phyloP scores from a whole-genome alignment of 2,329 filamentous ascomycete species.

The Nigrospora sphaerica region DNA sequence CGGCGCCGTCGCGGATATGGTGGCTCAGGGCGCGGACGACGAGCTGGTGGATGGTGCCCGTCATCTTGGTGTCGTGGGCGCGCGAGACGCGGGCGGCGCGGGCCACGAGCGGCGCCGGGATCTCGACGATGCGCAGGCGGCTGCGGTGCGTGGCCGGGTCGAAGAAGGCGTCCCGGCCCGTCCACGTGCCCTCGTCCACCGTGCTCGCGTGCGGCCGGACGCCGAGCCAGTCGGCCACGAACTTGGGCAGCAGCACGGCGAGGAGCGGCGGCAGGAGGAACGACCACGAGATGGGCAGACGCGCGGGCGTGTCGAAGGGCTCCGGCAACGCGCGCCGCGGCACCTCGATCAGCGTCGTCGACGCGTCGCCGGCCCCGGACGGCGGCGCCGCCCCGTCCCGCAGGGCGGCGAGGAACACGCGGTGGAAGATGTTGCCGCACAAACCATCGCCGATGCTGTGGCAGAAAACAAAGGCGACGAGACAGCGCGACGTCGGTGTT shows the following conservation, averaged over 20 bases:
- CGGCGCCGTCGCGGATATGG: conserved; percentile 11
- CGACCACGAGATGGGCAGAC: conserved; percentile 33
- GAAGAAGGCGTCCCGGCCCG: conserved; percentile 17
- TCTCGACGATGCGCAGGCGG: conserved; percentile 21
- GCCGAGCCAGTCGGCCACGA: conserved; percentile 22
- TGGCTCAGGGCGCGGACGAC: conserved; percentile 28
- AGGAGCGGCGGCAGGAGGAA: conserved; percentile 33
- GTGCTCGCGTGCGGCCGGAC: conserved; percentile 19
- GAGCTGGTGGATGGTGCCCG: conserved; percentile 30
- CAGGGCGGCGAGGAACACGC: conserved; percentile 24
- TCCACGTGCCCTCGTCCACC: conserved; percentile 24
- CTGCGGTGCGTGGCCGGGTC: conserved; percentile 18
- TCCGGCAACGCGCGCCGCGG: conserved; percentile 16
- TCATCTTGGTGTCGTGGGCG: conserved; percentile 28
- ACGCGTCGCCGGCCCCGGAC: not conserved
- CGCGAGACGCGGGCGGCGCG: conserved; percentile 21
- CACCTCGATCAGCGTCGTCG: conserved; percentile 5
- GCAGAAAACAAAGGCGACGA: conserved; percentile 32
- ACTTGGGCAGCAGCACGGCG: conserved; percentile 26
- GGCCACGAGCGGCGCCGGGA: conserved; percentile 18
- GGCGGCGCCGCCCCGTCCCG: not conserved
- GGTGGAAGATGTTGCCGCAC: conserved; percentile 33
- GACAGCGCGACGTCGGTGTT: conserved; percentile 10
- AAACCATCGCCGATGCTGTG: conserved; percentile 36
- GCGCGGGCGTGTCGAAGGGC: conserved; percentile 28